These are phyloP conservation scores for Leavenworthia alabamica DNA, from an alignment of 345 rosid species.

Conservation along the genomic window DNA sequence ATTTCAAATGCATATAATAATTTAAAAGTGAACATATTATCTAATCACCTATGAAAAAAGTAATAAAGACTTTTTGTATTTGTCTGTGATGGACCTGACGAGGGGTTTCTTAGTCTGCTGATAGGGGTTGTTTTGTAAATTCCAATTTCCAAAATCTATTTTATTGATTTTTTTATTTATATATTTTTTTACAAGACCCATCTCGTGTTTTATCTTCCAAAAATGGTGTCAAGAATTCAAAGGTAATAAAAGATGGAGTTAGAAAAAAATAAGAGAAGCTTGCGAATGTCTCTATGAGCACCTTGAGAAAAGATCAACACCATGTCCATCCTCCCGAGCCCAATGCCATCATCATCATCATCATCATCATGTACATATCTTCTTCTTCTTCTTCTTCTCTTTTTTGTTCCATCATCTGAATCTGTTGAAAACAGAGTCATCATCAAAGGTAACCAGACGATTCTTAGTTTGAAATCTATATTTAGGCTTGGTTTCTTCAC, in stretches of 20 bases:
- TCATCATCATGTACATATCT: conserved; percentile 8
- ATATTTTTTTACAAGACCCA: no score
- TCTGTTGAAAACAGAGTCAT: conserved; percentile 26
- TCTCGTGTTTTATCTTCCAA: conserved; percentile 30
- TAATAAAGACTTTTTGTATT: neutral
- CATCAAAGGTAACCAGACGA: conserved; percentile 40
- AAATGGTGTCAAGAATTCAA: neutral
- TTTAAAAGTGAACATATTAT: neutral
- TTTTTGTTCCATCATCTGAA: conserved; percentile 15
- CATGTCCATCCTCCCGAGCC: no score
- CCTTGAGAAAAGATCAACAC: conserved; percentile 3
- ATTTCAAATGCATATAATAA: no score
- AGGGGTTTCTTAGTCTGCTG: neutral
- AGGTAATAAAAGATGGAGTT: no score
- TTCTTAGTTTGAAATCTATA: conserved; percentile 38
- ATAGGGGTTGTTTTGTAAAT: neutral
- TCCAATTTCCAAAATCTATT: no score
- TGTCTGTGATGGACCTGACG: neutral
- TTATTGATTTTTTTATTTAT: no score
- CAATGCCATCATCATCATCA: no score
- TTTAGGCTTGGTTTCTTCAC: conserved; percentile 38
- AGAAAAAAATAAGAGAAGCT: neutral
- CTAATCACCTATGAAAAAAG: neutral
- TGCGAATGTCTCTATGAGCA: conserved; percentile 26
- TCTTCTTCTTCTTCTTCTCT: conserved; percentile 13